A percentile compares a stretch with the other conserved stretches of the same genome.
Conservation (phyloP, 768 basidiomycete species). For the Pulveroboletus ravenelii region DNA sequence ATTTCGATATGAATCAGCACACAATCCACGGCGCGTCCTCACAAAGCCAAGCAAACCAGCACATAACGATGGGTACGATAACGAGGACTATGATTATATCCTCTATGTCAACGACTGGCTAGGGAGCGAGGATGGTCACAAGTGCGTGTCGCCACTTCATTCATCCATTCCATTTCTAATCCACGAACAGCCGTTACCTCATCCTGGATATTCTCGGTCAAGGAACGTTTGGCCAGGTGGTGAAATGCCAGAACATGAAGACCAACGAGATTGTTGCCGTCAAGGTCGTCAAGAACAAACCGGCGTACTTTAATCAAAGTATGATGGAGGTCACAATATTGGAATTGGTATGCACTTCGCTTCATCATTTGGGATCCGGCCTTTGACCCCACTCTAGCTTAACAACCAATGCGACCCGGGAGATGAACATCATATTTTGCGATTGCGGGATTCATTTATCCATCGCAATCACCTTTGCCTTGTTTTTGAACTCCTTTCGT, state of each 20-base stretch:
- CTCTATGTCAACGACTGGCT: constrained; percentile 98
- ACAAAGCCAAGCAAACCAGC: constrained; percentile 96
- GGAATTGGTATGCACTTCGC: constrained; percentile 70
- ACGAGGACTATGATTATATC: constrained; percentile 99
- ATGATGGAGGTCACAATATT: constrained; percentile 99
- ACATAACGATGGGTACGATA: constrained; percentile 97
- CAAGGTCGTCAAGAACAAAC: constrained; percentile 99
- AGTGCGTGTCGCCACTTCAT: constrained; percentile 49
- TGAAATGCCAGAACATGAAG: constrained; percentile 99
- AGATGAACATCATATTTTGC: constrained; percentile 95
- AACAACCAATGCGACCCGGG: constrained; percentile 91
- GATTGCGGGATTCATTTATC: constrained; percentile 93
- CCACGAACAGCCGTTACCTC: constrained; percentile 62
- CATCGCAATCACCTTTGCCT: constrained; percentile 96
- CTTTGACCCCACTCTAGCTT: constrained; percentile 47
- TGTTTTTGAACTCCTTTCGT: constrained; percentile 94
- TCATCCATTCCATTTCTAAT: constrained; percentile 5
- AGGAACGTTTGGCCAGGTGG: constrained; percentile 98
- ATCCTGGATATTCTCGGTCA: constrained; percentile 98
- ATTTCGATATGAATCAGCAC: constrained; percentile 91
- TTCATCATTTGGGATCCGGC: neutral
- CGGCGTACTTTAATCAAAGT: constrained; percentile 98
- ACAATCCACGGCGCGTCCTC: constrained; percentile 93
- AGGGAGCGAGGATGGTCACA: constrained; percentile 90
- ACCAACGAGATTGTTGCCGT: constrained; percentile 98